Percentiles rank a stretch among this genome's conserved stretches.
Conservation (phyloP, 2,329 filamentous ascomycete species). For the Monilinia fructigena region DNA sequence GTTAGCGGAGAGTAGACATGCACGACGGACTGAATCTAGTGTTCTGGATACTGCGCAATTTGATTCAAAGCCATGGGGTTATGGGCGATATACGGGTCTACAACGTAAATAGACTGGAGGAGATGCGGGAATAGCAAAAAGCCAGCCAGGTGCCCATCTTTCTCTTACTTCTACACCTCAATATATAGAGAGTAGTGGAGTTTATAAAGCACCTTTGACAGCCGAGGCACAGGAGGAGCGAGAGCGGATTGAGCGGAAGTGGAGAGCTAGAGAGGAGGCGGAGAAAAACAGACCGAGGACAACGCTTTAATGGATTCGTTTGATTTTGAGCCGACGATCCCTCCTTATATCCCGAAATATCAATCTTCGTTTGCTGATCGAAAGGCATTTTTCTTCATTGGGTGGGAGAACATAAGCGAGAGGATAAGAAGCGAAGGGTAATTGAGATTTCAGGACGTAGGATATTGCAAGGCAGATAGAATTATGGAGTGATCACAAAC, state of each 20-base stretch:
- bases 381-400: neutral
- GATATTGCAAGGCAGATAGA: neutral
- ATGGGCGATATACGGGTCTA: neutral
- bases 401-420: neutral
- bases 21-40: neutral
- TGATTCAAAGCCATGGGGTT: neutral
- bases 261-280: neutral
- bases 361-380: constrained; percentile 1
- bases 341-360: neutral
- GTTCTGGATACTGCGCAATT: neutral
- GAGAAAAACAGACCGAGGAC: neutral
- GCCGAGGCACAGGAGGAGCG: neutral
- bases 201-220: neutral
- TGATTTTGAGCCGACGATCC: neutral
- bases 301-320: neutral
- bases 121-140: neutral
- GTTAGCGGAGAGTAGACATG: neutral
- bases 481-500: constrained; percentile 1
- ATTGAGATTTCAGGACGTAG: neutral
- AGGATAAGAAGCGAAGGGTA: neutral
- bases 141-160: neutral
- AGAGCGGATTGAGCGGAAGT: neutral
- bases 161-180: neutral
- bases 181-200: neutral
- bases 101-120: neutral